Evolutionary conservation across 495 filamentous ascomycete genomes (phyloP).

Genomic region (Xylaria longipes): DNA sequence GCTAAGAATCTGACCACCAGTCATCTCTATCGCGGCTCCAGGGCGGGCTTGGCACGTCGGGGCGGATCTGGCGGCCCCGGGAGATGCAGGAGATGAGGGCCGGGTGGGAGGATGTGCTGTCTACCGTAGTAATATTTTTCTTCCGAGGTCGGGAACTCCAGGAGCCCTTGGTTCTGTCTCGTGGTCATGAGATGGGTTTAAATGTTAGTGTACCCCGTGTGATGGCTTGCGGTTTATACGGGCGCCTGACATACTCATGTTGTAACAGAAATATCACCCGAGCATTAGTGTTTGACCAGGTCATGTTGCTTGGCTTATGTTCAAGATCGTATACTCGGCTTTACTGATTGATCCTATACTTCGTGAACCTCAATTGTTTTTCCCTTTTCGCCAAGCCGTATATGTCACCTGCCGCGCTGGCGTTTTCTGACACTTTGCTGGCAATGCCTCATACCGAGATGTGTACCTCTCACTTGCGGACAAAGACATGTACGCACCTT

Average conservation of each 20-base stretch:
- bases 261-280: background rate
- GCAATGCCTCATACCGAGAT: background rate
- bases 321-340: background rate
- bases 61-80: background rate
- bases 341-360: background rate
- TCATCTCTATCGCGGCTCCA: background rate
- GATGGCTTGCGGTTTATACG: background rate
- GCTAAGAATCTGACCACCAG: background rate
- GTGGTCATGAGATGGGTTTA: background rate
- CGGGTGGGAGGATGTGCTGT: background rate
- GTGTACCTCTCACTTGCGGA: background rate
- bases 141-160: background rate
- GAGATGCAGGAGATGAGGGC: conserved; percentile 4
- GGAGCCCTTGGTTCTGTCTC: no score
- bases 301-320: background rate
- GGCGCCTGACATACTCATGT: background rate
- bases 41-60: conserved; percentile 17
- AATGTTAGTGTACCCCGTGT: background rate
- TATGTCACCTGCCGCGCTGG: background rate
- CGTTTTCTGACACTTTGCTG: background rate
- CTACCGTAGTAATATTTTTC: background rate
- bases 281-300: background rate
- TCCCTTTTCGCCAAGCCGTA: background rate
- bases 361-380: background rate
- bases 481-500: background rate